phyloP scores from a whole-genome alignment of 495 filamentous ascomycete species.

The Parmelia sp. region DNA sequence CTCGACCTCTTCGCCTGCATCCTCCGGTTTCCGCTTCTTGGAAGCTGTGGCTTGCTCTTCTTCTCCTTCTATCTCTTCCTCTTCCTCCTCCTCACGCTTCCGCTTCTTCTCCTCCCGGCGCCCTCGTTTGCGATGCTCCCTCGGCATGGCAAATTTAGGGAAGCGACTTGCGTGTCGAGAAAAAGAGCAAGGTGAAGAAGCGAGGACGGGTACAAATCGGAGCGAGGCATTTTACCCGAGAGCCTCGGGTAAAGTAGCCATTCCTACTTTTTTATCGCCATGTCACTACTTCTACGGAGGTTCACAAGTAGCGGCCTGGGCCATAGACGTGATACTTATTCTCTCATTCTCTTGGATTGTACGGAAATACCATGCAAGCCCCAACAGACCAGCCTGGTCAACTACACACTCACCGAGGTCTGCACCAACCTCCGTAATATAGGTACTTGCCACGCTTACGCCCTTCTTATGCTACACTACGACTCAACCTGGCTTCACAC shows the following conservation, averaged over 20 bases:
- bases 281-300: no score
- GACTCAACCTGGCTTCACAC: not conserved
- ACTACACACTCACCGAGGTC: no score
- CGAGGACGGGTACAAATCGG: not conserved
- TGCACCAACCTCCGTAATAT: no score
- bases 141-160: slow-evolving; percentile 24
- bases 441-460: not conserved
- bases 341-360: no score
- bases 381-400: no score
- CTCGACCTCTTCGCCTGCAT: slow-evolving; percentile 19
- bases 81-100: slow-evolving; percentile 35
- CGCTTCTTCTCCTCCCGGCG: slow-evolving; percentile 27
- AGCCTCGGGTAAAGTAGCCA: not conserved
- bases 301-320: no score
- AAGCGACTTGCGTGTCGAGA: not conserved
- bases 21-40: slow-evolving; percentile 28
- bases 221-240: not conserved
- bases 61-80: no score
- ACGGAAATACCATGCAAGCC: no score
- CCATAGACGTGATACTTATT: no score
- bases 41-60: slow-evolving; percentile 24
- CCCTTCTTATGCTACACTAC: not conserved
- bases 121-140: slow-evolving; percentile 40
- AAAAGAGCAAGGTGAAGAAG: not conserved
- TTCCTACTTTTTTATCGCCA: no score